phyloP scores from a whole-genome alignment of 2,329 filamentous ascomycete genomes.

The Cercospora nicotianae region DNA sequence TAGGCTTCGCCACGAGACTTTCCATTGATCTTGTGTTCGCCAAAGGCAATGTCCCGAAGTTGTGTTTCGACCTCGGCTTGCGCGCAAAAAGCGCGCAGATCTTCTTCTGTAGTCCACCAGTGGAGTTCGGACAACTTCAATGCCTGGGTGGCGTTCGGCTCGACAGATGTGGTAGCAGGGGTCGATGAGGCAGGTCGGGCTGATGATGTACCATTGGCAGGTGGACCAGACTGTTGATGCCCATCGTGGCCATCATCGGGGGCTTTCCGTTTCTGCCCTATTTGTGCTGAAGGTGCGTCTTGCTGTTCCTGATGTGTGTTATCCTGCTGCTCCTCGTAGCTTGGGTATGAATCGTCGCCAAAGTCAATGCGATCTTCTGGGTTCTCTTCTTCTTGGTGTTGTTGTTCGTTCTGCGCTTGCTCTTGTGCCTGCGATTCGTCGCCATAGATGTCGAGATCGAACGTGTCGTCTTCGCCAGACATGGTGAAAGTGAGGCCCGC shows the following conservation, averaged over 20 bases:
- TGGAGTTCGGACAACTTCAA: slow-evolving; percentile 85
- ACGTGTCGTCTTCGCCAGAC: slow-evolving; percentile 64
- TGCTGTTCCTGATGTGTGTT: slow-evolving; percentile 23
- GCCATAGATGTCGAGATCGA: slow-evolving; percentile 70
- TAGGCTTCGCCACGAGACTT: slow-evolving; percentile 95
- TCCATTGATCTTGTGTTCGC: slow-evolving; percentile 97
- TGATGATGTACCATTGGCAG: slow-evolving; percentile 40
- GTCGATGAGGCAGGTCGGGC: slow-evolving; percentile 72
- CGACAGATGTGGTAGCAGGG: slow-evolving; percentile 63
- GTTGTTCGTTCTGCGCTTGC: slow-evolving; percentile 32
- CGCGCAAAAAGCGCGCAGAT: slow-evolving; percentile 74
- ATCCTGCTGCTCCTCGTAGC: slow-evolving; percentile 6
- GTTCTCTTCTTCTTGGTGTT: slow-evolving; percentile 30
- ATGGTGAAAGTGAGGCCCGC: slow-evolving; percentile 26
- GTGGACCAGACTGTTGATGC: slow-evolving; percentile 51
- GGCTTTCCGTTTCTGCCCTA: slow-evolving; percentile 64
- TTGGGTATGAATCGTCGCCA: slow-evolving; percentile 22
- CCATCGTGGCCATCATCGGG: slow-evolving; percentile 50
- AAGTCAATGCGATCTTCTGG: slow-evolving; percentile 29
- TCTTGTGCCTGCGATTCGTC: slow-evolving; percentile 49
- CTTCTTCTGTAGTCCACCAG: slow-evolving; percentile 97
- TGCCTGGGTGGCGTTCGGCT: slow-evolving; percentile 65
- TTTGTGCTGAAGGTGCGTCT: slow-evolving; percentile 44
- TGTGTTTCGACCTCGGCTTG: slow-evolving; percentile 79
- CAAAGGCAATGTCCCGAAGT: slow-evolving; percentile 90